A percentile compares a stretch with the other conserved stretches of the same genome.
Evolutionary conservation across 2,329 filamentous ascomycete species (phyloP).

Genomic region (Hymenoscyphus albidus): DNA sequence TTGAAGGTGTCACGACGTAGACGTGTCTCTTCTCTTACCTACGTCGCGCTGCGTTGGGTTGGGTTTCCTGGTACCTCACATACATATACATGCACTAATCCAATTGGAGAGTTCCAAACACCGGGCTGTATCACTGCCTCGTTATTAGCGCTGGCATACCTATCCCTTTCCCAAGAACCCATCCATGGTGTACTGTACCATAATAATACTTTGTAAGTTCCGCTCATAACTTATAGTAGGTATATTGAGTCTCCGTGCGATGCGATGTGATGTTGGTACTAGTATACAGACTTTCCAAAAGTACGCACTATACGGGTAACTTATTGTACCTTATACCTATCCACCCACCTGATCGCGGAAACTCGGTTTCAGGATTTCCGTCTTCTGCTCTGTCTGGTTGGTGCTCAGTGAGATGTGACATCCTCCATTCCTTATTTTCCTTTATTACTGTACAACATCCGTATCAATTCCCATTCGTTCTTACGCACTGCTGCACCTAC

Average conservation of each 20-base stretch:
- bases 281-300: background rate
- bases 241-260: no score
- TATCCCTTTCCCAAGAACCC: no score
- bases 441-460: background rate
- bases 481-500: background rate
- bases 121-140: background rate
- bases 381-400: no score
- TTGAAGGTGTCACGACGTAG: background rate
- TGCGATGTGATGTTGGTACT: no score
- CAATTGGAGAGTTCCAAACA: background rate
- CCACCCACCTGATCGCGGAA: background rate
- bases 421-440: constrained; percentile 4
- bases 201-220: no score
- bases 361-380: constrained; percentile 11
- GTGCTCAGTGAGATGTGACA: constrained; percentile 5
- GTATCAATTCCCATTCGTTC: background rate
- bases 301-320: background rate
- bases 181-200: no score
- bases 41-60: background rate
- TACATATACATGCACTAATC: background rate
- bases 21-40: background rate
- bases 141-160: background rate
- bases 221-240: no score
- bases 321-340: no score
- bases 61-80: background rate